phyloP scores from a whole-genome alignment of 192 early-diverging fungal species.

The Coemansia sp. region DNA sequence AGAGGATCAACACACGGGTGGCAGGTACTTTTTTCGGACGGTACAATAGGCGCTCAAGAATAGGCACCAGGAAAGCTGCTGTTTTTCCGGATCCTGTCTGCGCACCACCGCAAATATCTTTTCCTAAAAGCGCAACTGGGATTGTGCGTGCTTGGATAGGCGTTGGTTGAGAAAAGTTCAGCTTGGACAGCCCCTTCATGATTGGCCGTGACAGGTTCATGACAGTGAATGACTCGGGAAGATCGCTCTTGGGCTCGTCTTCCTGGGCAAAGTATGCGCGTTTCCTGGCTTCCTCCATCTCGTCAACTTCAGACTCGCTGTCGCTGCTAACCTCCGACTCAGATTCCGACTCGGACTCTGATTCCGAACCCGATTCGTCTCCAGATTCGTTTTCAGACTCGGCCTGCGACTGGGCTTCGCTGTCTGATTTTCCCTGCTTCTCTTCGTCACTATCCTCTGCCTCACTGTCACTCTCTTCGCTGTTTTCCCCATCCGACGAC shows the following conservation, averaged over 20 bases:
- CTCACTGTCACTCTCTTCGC: constrained; percentile 13
- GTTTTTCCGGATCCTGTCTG: constrained; percentile 99
- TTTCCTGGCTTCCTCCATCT: constrained; percentile 48
- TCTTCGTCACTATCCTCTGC: constrained; percentile 22
- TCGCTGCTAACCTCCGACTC: constrained; percentile 32
- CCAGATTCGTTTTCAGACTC: constrained; percentile 13
- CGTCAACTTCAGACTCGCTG: constrained; percentile 55
- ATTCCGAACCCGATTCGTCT: constrained; percentile 1
- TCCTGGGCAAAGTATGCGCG: constrained; percentile 54
- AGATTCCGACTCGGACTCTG: constrained; percentile 22
- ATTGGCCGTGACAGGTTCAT: constrained; percentile 96
- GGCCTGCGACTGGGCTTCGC: constrained; percentile 11
- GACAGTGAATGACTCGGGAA: constrained; percentile 80
- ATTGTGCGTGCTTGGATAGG: constrained; percentile 91
- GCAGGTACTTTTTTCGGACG: constrained; percentile 75
- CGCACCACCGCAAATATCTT: constrained; percentile 97
- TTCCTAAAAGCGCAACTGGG: constrained; percentile 91
- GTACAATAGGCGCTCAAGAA: constrained; percentile 92
- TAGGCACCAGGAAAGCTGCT: constrained; percentile 92
- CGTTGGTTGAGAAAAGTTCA: constrained; percentile 92
- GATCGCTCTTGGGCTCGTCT: constrained; percentile 45
- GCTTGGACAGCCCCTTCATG: constrained; percentile 81
- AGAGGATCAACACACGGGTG: constrained; percentile 86
- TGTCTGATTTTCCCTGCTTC: constrained; percentile 25
- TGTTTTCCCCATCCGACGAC: not conserved